Evolutionary conservation across 2,329 filamentous ascomycete genomes (phyloP).

Genomic region (Trichoderma harzianum): DNA sequence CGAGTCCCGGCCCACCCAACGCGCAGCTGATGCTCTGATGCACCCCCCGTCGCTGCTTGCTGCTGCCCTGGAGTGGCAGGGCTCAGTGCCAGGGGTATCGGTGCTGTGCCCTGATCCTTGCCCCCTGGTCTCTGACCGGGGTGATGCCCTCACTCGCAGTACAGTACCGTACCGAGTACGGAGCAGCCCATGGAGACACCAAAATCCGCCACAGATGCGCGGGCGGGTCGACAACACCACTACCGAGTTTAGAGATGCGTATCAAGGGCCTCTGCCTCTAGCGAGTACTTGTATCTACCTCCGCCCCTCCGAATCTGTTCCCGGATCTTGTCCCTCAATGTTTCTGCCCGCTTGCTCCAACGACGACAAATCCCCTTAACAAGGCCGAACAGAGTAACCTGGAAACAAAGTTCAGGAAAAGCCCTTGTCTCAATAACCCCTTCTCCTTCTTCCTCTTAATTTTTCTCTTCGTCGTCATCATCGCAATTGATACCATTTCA

Average conservation of each 20-base stretch:
- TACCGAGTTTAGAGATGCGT: slow-evolving; percentile 17
- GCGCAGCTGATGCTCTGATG: slow-evolving; percentile 20
- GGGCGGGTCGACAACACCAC: slow-evolving; percentile 20
- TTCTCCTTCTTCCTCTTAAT: background rate
- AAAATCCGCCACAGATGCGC: slow-evolving; percentile 18
- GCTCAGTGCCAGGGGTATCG: slow-evolving; percentile 17
- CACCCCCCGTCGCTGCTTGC: slow-evolving; percentile 19
- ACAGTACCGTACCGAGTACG: slow-evolving; percentile 5
- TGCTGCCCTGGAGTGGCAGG: slow-evolving; percentile 18
- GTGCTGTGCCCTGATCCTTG: slow-evolving; percentile 8
- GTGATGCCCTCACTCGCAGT: slow-evolving; percentile 8
- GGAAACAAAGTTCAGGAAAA: background rate
- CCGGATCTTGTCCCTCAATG: slow-evolving; percentile 14
- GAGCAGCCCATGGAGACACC: background rate
- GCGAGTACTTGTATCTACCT: slow-evolving; percentile 20
- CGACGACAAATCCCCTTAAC: slow-evolving; percentile 8
- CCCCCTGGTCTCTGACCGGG: slow-evolving; percentile 1
- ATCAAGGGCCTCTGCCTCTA: slow-evolving; percentile 16
- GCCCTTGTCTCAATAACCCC: slow-evolving; percentile 15
- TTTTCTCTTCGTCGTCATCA: background rate
- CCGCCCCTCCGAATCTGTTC: slow-evolving; percentile 15
- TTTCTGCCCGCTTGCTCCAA: slow-evolving; percentile 9
- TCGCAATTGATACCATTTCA: slow-evolving; percentile 1
- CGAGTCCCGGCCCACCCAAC: slow-evolving; percentile 16
- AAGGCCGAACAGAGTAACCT: background rate